Evolutionary conservation across 306 rosid genomes (phyloP).

Genomic region (Quercus berberidifolia): DNA sequence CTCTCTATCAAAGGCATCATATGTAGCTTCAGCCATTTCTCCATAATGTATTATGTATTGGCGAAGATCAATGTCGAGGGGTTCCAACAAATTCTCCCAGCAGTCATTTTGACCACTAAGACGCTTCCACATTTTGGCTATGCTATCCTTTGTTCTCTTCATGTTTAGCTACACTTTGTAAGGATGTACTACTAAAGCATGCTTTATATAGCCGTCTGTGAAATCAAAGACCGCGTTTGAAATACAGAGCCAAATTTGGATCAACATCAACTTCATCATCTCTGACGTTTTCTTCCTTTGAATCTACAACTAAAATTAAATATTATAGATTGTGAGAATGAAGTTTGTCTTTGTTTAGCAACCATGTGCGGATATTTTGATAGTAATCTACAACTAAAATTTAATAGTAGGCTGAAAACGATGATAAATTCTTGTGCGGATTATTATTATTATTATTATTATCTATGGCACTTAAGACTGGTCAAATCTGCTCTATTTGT

Average conservation of each 20-base stretch:
- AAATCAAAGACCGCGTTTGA: constrained; percentile 16
- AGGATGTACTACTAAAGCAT: background rate
- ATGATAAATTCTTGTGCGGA: no score
- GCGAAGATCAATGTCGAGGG: constrained; percentile 63
- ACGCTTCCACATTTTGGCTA: constrained; percentile 35
- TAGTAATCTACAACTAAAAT: no score
- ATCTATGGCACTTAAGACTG: no score
- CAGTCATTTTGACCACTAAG: constrained; percentile 56
- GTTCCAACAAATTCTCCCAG: constrained; percentile 56
- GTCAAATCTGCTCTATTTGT: no score
- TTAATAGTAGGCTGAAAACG: no score
- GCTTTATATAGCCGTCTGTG: constrained; percentile 24
- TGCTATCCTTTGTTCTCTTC: constrained; percentile 31
- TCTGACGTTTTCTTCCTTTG: background rate
- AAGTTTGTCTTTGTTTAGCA: background rate
- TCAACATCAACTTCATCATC: background rate
- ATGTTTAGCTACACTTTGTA: constrained; percentile 17
- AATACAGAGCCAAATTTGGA: background rate
- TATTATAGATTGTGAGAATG: background rate
- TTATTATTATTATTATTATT: no score
- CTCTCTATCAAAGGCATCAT: constrained; percentile 63
- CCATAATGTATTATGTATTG: constrained; percentile 61
- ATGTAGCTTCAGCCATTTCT: constrained; percentile 58
- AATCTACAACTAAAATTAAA: background rate
- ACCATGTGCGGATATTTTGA: no score